phyloP scores from a whole-genome alignment of 495 filamentous ascomycete genomes.

The Neurospora sp. region DNA sequence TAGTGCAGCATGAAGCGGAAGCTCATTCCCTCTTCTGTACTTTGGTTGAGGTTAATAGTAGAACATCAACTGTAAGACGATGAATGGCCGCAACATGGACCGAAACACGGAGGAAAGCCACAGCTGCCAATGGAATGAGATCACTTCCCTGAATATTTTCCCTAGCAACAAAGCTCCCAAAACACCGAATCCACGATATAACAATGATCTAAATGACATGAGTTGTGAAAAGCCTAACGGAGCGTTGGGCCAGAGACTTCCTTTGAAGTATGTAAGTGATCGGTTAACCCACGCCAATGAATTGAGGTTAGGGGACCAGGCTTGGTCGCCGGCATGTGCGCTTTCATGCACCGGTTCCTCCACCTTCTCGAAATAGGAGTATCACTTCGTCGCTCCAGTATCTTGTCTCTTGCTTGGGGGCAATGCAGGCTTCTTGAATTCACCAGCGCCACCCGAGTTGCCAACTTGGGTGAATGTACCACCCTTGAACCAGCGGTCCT shows the following conservation, averaged over 20 bases:
- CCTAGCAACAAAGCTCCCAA: background rate
- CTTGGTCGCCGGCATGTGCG: background rate
- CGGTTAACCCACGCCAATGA: background rate
- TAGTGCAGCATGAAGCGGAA: background rate
- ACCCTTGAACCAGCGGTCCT: constrained; percentile 91
- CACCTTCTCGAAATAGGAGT: background rate
- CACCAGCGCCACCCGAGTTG: constrained; percentile 20
- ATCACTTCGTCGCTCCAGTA: constrained; percentile 38
- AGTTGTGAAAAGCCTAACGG: background rate
- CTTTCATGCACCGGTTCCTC: background rate
- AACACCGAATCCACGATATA: background rate
- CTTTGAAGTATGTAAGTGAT: background rate
- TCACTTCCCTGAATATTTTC: background rate
- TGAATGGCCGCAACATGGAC: background rate
- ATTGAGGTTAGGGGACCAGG: background rate
- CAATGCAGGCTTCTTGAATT: constrained; percentile 49
- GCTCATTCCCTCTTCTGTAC: background rate
- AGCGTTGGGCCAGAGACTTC: too few species aligned
- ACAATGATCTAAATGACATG: background rate
- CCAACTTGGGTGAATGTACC: constrained; percentile 92
- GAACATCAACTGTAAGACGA: background rate
- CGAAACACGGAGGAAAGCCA: background rate
- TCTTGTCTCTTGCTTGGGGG: constrained; percentile 53
- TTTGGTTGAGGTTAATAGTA: background rate
- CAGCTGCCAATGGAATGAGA: background rate